Base-by-base conservation (phyloP, 306 rosid species). In the Pterocarpus macrocarpus region DNA sequence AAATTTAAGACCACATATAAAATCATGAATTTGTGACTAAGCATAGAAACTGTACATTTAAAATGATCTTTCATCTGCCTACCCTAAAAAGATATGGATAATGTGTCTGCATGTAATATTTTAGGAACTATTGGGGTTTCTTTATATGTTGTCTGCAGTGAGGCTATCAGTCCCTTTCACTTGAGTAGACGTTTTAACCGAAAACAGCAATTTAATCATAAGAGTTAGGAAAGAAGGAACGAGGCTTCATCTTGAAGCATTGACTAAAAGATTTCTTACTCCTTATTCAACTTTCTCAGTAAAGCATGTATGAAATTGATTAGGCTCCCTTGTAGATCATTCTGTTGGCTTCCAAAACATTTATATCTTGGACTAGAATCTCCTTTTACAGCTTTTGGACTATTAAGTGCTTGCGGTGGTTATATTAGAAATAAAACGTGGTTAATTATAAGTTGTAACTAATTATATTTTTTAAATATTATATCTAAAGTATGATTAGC, bases 121-220 rank as follows among this genome's bases (percentile, higher is more conserved):
- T 74, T 66, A 57, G 65, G 44, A 81, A 75, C 61, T 15, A 76
- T 15, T 35, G 38, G 80, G 45, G 38, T 58, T 43, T 74, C 53
- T 55, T 81, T 34, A 45, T 63, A 35, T 56, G 34, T 16, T 73
- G 72, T 78, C 44, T 58, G 50, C 28, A 50, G 71, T 44, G 47
- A 63, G 15, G 28, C 67, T 72, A 62, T 76, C 66, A 10, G 73
- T 86, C 82, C 69, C 80, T 86, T 63, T 86, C 82, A 69, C 38
- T 71, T 69, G 80, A 69, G 3, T 64, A 33, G 69, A 79, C 74
- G 56, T 79, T 75, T 79, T 83, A 82, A 86, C 86, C 72, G 43
- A 74, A 76, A 78, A 55, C 75, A 33, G 16, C 56, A 17, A 6
- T 16, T 36, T 56, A 39, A 56, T 74, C 69, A 79, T 59, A 59